Evolutionary conservation across 352 stramenopile genomes (phyloP).

Genomic region (Pythium sukuiense): DNA sequence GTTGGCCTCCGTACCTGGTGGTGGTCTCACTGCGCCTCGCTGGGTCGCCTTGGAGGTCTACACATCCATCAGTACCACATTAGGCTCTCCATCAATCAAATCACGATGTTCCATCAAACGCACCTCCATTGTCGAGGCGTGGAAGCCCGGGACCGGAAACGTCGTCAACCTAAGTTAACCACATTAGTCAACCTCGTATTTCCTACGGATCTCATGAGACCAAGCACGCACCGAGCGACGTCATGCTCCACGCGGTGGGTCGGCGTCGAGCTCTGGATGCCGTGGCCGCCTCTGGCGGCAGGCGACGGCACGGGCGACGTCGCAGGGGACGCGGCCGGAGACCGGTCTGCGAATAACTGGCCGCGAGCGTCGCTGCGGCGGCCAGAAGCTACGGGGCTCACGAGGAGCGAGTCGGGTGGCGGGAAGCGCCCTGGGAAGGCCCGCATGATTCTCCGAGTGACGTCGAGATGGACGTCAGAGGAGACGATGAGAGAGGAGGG

Average conservation of each 20-base stretch:
- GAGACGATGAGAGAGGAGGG: not conserved
- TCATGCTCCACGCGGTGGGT: not conserved
- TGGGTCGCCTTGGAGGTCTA: not conserved
- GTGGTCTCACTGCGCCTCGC: not conserved
- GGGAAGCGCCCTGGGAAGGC: not conserved
- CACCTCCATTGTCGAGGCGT: slow-evolving; percentile 37
- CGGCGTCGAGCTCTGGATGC: slow-evolving; percentile 4
- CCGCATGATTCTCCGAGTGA: not conserved
- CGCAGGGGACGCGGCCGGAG: not conserved
- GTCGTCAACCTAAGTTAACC: slow-evolving; percentile 48
- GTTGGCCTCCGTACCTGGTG: not conserved
- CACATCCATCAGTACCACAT: not conserved
- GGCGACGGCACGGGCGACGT: not conserved
- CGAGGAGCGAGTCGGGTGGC: not conserved
- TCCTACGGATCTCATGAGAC: no score
- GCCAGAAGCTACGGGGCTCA: not conserved
- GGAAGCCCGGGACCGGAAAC: slow-evolving; percentile 63
- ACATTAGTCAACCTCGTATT: no score
- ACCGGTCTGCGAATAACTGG: not conserved
- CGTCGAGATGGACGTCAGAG: not conserved
- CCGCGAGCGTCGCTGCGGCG: not conserved
- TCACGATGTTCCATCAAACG: not conserved
- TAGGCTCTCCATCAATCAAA: not conserved
- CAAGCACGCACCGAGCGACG: not conserved
- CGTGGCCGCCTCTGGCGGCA: not conserved